Conservation (phyloP, 192 early-diverging fungal genomes). For the Backusella parvicylindrica region DNA sequence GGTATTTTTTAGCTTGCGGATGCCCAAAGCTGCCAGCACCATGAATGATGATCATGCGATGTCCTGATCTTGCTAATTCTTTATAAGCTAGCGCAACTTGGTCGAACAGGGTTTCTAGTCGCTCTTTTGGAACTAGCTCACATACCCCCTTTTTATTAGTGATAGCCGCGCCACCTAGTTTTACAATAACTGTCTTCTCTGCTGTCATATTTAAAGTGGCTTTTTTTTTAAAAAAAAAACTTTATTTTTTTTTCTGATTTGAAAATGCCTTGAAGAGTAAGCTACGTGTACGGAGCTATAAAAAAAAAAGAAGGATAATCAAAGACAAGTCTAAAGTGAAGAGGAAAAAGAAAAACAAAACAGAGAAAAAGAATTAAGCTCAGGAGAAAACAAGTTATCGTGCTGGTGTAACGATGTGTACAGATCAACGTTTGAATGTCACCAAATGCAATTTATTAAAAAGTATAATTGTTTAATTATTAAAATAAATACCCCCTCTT, state of each 20-base stretch:
- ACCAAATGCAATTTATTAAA: background rate
- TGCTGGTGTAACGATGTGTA: background rate
- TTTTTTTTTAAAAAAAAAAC: background rate
- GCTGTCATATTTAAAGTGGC: background rate
- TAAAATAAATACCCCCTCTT: background rate
- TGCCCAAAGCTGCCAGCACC: conserved; percentile 41
- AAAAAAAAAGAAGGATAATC: background rate
- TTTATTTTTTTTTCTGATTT: background rate
- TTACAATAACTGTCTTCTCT: conserved; percentile 13
- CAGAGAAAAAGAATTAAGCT: background rate
- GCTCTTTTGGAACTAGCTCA: background rate
- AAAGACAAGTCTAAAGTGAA: background rate
- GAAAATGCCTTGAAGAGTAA: too few relatives aligned
- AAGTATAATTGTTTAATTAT: background rate
- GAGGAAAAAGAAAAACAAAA: background rate
- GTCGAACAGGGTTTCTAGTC: background rate
- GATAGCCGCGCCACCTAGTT: conserved; percentile 26
- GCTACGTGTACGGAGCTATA: background rate
- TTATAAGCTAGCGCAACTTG: background rate
- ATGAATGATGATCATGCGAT: conserved; percentile 27
- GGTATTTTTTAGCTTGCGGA: conserved; percentile 32
- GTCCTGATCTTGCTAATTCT: background rate
- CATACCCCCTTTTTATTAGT: conserved; percentile 14
- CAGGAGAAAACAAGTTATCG: background rate
- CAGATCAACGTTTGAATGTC: background rate